These are phyloP conservation scores for Aechmea fasciata DNA, from an alignment of 176 grass and related monocot genomes.

Conservation along the genomic window DNA sequence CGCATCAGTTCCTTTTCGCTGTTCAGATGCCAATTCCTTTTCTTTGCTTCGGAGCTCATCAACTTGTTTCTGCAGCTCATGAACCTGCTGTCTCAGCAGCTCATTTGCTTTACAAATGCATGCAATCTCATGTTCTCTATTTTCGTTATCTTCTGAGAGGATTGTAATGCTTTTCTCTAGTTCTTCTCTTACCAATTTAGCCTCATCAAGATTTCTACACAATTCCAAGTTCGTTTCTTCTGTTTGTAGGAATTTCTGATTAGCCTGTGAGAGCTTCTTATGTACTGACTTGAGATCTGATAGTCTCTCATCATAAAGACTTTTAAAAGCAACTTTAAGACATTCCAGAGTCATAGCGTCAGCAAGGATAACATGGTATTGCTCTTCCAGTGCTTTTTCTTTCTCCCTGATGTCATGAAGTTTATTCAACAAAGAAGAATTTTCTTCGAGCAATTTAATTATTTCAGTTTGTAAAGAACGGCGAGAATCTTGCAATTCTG, in stretches of 20 bases:
- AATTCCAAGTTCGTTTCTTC: slow-evolving; percentile 20
- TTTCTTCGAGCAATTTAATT: slow-evolving; percentile 59
- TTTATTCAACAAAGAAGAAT: slow-evolving; percentile 48
- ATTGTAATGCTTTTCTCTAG: neutral
- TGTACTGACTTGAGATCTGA: slow-evolving; percentile 37
- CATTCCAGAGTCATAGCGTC: slow-evolving; percentile 53
- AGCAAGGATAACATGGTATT: slow-evolving; percentile 38
- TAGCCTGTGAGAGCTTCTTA: slow-evolving; percentile 40
- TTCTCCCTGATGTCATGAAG: slow-evolving; percentile 34
- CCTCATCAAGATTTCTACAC: slow-evolving; percentile 36
- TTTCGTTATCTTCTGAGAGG: neutral
- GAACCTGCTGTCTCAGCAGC: slow-evolving; percentile 37
- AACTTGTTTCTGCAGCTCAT: slow-evolving; percentile 37
- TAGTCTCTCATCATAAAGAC: slow-evolving; percentile 47
- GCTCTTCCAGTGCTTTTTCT: slow-evolving; percentile 35
- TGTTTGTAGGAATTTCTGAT: slow-evolving; percentile 36
- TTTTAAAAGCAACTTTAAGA: slow-evolving; percentile 48
- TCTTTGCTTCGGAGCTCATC: slow-evolving; percentile 32
- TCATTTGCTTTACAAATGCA: slow-evolving; percentile 40
- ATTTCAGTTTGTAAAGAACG: slow-evolving; percentile 55
- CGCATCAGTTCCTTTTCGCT: slow-evolving; percentile 15
- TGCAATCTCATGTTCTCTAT: slow-evolving; percentile 3
- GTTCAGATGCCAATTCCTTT: slow-evolving; percentile 27
- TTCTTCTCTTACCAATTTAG: slow-evolving; percentile 5
- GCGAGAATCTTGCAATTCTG: slow-evolving; percentile 60